Base-by-base conservation (phyloP, 2,329 filamentous ascomycete genomes). In the Bipolaris gigantea region DNA sequence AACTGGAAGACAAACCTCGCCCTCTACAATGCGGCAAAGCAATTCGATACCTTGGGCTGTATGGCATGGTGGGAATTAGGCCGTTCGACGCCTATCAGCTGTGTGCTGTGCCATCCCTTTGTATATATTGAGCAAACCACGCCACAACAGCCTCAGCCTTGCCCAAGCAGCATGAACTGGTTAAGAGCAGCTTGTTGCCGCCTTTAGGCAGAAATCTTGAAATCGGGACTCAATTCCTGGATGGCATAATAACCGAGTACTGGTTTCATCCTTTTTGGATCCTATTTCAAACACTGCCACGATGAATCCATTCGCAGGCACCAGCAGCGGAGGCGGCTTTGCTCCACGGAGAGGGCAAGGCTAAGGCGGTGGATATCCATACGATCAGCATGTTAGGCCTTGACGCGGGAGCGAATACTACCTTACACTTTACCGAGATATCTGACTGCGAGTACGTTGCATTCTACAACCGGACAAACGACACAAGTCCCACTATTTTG, bases 391-490 rank as follows among this genome's bases (percentile, higher is more conserved):
- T 18, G 8, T 50, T 57, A 15, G 56, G 64, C 25, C 50, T 70
- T 8, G 48, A 48, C 8, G 6, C 27, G 8, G 19, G 16, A 4
- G 15, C 34, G 3, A 25, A 41, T 2, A 30, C 21, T n/a, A 5
- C 38, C 6, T 2, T 11, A 15, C n/a, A 43, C 4, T 7, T 34
- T 34, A 35, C 66, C 0, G 61, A 54, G 6, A 81, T 81, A 50
- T 67, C 60, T 7, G 61, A 77, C 44, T 73, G 71, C 55, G 52
- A 76, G 36, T 77, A 78, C 62, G 61, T 82, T 27, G 75, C 78
- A 18, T 83, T 81, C 0, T 84, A 81, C 71, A 84, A 79, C 59
- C 84, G 80, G 81, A 33, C 80, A 5, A 70, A 63, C 18, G 48
- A 72, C 25, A 54, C 65, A 32, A 49, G 25, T 30, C 72, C 75